These are phyloP conservation scores for Leptographium procerum DNA, from an alignment of 2,329 filamentous ascomycete species.

Conservation along the genomic window DNA sequence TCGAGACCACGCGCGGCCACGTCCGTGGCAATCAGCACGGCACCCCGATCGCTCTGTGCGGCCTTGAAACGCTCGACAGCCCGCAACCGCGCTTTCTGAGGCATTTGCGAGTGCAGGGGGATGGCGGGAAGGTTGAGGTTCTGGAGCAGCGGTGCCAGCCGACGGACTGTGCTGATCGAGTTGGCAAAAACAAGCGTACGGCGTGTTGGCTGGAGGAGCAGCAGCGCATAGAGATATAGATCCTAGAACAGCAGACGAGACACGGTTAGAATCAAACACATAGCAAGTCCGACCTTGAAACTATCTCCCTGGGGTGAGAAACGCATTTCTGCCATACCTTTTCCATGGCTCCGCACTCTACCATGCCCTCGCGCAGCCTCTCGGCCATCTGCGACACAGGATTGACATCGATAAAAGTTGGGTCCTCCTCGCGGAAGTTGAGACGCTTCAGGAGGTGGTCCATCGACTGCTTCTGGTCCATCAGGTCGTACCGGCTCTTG, in stretches of 20 bases:
- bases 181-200: slow-evolving; percentile 90
- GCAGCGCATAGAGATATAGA: slow-evolving; percentile 79
- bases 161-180: slow-evolving; percentile 83
- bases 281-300: too few relatives aligned
- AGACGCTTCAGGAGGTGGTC: slow-evolving; percentile 86
- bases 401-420: slow-evolving; percentile 87
- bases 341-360: slow-evolving; percentile 87
- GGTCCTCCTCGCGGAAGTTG: slow-evolving; percentile 72
- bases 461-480: slow-evolving; percentile 71
- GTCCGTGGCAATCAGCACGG: slow-evolving; percentile 82
- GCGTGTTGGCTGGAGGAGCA: slow-evolving; percentile 69
- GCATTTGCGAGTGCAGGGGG: slow-evolving; percentile 85
- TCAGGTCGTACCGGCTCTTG: slow-evolving; percentile 56
- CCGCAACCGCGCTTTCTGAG: slow-evolving; percentile 87
- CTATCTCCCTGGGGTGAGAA: too few relatives aligned
- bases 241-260: slow-evolving; percentile 49
- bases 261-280: too few relatives aligned
- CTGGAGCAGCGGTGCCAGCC: slow-evolving; percentile 72
- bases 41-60: slow-evolving; percentile 37
- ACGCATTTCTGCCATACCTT: slow-evolving; percentile 44
- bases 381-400: slow-evolving; percentile 81
- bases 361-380: slow-evolving; percentile 73
- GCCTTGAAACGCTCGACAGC: slow-evolving; percentile 81
- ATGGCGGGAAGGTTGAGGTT: slow-evolving; percentile 67
- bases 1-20: slow-evolving; percentile 90